Evolutionary conservation across 441 rosid genomes (phyloP).

Genomic region (Pelargonium cotyledonis): DNA sequence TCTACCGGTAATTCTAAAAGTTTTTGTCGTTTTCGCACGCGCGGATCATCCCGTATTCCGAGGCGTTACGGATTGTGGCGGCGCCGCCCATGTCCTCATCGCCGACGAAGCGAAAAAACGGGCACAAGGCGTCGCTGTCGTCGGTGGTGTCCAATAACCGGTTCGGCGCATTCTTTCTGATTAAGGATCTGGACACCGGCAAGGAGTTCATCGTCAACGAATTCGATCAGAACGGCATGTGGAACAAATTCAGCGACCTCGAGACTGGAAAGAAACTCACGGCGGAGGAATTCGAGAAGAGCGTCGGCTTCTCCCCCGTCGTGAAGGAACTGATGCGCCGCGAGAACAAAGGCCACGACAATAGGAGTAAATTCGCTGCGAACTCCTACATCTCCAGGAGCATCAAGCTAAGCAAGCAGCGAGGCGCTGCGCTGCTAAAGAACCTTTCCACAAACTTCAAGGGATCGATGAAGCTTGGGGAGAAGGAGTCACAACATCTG

Average conservation of each 20-base stretch:
- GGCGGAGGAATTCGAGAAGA: constrained; percentile 83
- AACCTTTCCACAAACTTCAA: constrained; percentile 74
- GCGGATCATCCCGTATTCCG: constrained; percentile 36
- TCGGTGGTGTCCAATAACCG: constrained; percentile 31
- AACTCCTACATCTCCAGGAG: constrained; percentile 60
- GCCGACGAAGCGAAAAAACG: constrained; percentile 19
- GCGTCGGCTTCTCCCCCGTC: constrained; percentile 74
- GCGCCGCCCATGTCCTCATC: constrained; percentile 1
- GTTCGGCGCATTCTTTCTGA: constrained; percentile 64
- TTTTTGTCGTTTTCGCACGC: no score
- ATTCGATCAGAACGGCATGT: constrained; percentile 68
- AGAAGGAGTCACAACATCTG: constrained; percentile 27
- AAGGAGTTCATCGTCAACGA: constrained; percentile 83
- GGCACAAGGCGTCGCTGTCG: constrained; percentile 17
- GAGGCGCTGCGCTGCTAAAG: constrained; percentile 74
- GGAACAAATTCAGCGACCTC: constrained; percentile 87
- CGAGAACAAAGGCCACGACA: constrained; percentile 36
- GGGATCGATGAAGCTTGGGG: constrained; percentile 43
- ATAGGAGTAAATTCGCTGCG: constrained; percentile 31
- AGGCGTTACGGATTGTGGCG: constrained; percentile 27
- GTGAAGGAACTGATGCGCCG: constrained; percentile 88
- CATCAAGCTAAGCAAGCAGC: constrained; percentile 67
- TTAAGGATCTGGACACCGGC: constrained; percentile 82
- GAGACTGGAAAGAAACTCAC: constrained; percentile 92
- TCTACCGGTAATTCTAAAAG: no score